phyloP scores from a whole-genome alignment of 768 basidiomycete genomes.

The Grammothele lineata region DNA sequence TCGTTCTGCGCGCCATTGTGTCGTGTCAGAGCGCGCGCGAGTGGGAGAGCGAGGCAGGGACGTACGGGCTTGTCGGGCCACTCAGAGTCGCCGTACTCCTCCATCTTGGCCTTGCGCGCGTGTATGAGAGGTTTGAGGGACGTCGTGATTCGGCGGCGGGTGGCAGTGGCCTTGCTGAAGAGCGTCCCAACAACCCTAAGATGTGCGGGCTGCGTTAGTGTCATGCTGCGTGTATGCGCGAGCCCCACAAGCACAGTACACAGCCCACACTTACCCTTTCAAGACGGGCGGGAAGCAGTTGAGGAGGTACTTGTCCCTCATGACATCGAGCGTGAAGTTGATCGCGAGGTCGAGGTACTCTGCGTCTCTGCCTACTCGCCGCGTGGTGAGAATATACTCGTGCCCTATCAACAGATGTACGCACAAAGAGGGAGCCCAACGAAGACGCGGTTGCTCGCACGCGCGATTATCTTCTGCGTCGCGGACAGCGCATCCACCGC shows the following conservation, averaged over 20 bases:
- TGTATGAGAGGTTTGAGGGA: slow-evolving; percentile 27
- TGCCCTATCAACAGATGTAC: slow-evolving; percentile 1
- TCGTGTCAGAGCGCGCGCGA: neutral
- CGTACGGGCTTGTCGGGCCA: slow-evolving; percentile 30
- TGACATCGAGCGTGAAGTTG: slow-evolving; percentile 28
- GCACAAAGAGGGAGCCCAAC: slow-evolving; percentile 32
- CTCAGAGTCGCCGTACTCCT: slow-evolving; percentile 18
- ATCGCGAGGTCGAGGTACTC: slow-evolving; percentile 26
- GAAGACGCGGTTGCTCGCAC: slow-evolving; percentile 29
- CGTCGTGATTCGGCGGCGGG: slow-evolving; percentile 5
- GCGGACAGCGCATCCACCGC: slow-evolving; percentile 14
- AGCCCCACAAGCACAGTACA: no score
- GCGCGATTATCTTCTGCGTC: slow-evolving; percentile 22
- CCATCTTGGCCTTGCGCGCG: slow-evolving; percentile 19
- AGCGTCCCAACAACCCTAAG: slow-evolving; percentile 19
- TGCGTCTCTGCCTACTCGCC: slow-evolving; percentile 23
- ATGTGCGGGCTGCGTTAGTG: neutral
- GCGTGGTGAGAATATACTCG: neutral
- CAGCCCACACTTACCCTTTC: slow-evolving; percentile 27
- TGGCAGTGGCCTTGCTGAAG: slow-evolving; percentile 3
- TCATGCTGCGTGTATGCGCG: neutral
- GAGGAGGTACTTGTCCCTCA: slow-evolving; percentile 19
- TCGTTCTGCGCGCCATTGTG: neutral
- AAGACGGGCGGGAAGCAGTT: slow-evolving; percentile 29
- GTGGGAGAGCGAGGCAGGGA: neutral